Percentiles rank a stretch among this genome's conserved stretches.
phyloP scores from a whole-genome alignment of 169 alveolate genomes.

The Plasmodium billcollinsi region DNA sequence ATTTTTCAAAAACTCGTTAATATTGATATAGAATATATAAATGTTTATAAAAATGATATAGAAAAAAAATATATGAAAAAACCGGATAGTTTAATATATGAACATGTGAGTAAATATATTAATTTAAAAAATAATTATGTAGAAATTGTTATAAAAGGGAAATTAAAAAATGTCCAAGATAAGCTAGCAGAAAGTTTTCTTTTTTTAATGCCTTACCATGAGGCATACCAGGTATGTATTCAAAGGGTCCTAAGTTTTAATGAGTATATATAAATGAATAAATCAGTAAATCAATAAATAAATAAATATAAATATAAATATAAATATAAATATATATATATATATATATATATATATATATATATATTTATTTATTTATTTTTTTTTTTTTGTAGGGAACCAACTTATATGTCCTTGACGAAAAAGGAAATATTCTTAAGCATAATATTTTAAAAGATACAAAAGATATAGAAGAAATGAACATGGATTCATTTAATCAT shows the following conservation, averaged over 20 bases:
- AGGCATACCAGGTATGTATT: constrained; percentile 58
- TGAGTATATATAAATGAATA: neutral
- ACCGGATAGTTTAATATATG: constrained; percentile 21
- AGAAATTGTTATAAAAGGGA: constrained; percentile 19
- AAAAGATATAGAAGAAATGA: constrained; percentile 10
- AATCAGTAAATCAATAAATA: neutral
- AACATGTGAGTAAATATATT: constrained; percentile 31
- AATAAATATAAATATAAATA: neutral
- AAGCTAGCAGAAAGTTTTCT: constrained; percentile 9
- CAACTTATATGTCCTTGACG: constrained; percentile 38
- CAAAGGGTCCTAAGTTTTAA: neutral
- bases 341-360: neutral
- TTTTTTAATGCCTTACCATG: constrained; percentile 68
- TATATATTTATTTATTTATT: neutral
- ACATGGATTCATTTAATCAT: constrained; percentile 40
- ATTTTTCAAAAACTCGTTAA: constrained; percentile 17
- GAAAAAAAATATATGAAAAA: constrained; percentile 25
- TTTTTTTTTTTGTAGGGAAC: constrained; percentile 10
- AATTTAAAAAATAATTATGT: constrained; percentile 58
- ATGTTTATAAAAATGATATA: constrained; percentile 29
- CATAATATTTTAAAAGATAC: constrained; percentile 14
- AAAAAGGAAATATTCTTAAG: neutral
- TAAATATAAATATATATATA: neutral
- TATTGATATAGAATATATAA: constrained; percentile 31
- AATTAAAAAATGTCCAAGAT: constrained; percentile 28